These are phyloP conservation scores for Phtheirospermum japonicum DNA, from an alignment of 257 asterid species.

Conservation along the genomic window DNA sequence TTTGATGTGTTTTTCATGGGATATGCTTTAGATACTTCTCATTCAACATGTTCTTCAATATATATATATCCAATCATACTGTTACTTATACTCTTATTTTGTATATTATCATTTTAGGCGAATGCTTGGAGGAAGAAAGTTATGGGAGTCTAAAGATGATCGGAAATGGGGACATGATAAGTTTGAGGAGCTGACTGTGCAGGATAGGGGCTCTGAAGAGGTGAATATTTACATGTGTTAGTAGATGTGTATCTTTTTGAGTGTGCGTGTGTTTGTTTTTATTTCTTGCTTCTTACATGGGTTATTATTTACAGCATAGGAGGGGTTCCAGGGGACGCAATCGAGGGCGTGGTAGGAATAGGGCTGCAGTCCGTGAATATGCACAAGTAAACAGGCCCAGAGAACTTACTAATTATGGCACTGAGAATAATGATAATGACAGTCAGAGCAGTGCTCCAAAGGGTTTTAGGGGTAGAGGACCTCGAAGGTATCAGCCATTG, in stretches of 20 bases:
- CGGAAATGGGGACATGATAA: constrained; percentile 99
- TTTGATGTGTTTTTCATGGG: neutral
- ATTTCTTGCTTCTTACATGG: constrained; percentile 16
- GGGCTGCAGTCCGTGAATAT: constrained; percentile 58
- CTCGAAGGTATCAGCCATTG: constrained; percentile 77
- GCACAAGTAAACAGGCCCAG: constrained; percentile 53
- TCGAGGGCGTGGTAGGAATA: constrained; percentile 68
- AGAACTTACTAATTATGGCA: constrained; percentile 38
- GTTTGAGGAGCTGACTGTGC: constrained; percentile 81
- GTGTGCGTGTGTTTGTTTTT: neutral
- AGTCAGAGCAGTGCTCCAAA: constrained; percentile 54
- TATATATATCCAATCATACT: too few relatives aligned
- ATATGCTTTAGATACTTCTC: too few relatives aligned
- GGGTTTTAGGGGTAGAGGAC: constrained; percentile 85
- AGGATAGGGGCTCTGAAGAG: constrained; percentile 68
- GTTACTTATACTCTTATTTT: too few relatives aligned
- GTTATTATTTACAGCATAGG: constrained; percentile 54
- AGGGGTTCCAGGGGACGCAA: constrained; percentile 69
- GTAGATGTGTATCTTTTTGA: constrained; percentile 2
- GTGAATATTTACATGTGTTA: constrained; percentile 40
- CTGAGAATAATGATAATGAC: constrained; percentile 43
- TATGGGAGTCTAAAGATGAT: constrained; percentile 94
- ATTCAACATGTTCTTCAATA: too few relatives aligned
- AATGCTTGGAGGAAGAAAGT: constrained; percentile 78
- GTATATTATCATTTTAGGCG: constrained; percentile 44